Conservation (phyloP, 495 filamentous ascomycete species). For the Achaetomiella virescens region DNA sequence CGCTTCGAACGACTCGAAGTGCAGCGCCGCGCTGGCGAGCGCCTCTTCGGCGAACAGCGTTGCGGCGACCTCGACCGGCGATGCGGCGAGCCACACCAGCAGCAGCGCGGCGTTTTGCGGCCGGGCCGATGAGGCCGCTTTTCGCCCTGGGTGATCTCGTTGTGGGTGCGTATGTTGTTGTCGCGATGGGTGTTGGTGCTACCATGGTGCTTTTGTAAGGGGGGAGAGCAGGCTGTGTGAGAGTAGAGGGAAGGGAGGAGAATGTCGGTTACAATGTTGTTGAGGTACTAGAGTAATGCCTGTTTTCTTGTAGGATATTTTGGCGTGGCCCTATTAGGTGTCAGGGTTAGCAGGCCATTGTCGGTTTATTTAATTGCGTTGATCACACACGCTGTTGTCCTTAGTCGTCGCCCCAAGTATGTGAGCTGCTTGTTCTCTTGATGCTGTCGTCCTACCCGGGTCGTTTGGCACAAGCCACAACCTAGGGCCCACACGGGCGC, state of each 20-base stretch:
- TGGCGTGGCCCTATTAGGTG: background rate
- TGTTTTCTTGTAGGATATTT: background rate
- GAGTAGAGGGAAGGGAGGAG: background rate
- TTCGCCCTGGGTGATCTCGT: slow-evolving; percentile 59
- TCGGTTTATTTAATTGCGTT: background rate
- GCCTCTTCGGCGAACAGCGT: slow-evolving; percentile 37
- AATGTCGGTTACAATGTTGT: background rate
- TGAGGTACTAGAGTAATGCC: background rate
- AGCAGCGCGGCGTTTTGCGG: slow-evolving; percentile 27
- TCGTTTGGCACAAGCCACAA: too few relatives aligned
- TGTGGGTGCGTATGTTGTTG: slow-evolving; percentile 60
- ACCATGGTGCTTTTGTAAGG: slow-evolving; percentile 72
- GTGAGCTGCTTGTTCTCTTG: too few relatives aligned
- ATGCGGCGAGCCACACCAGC: slow-evolving; percentile 20
- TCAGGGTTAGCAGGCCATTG: background rate
- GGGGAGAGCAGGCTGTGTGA: background rate
- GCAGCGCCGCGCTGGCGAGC: slow-evolving; percentile 38
- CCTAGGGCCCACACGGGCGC: too few relatives aligned
- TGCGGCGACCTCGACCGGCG: slow-evolving; percentile 38
- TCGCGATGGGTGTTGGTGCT: slow-evolving; percentile 60
- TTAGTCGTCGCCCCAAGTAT: too few relatives aligned
- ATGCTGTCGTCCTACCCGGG: too few relatives aligned
- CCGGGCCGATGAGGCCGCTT: slow-evolving; percentile 42
- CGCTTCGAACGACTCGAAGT: slow-evolving; percentile 12
- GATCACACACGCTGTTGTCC: too few relatives aligned